Evolutionary conservation across 208 protist genomes (phyloP).

Genomic region (Wallacemonas sp.): DNA sequence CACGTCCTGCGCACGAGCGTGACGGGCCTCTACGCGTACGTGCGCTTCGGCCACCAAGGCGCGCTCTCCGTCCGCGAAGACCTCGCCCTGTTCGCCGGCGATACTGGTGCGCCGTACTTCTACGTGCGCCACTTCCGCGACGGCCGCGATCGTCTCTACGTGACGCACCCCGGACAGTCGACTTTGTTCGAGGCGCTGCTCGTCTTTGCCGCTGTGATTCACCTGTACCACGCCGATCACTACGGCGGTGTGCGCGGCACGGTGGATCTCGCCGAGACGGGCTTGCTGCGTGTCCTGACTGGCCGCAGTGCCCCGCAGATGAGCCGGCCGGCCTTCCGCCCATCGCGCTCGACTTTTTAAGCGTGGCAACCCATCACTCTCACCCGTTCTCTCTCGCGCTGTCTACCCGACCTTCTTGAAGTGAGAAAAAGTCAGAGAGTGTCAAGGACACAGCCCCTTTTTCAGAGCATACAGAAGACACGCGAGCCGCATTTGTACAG

Average conservation of each 20-base stretch:
- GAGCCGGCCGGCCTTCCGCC: neutral
- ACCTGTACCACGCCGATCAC: slow-evolving; percentile 52
- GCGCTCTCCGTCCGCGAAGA: slow-evolving; percentile 28
- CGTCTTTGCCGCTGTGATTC: slow-evolving; percentile 60
- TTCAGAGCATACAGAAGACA: too few species aligned
- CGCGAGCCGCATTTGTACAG: too few species aligned
- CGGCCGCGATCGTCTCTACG: slow-evolving; percentile 33
- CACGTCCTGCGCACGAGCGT: slow-evolving; percentile 73
- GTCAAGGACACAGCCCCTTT: too few species aligned
- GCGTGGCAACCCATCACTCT: neutral
- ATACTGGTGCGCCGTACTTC: slow-evolving; percentile 83
- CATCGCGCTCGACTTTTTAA: neutral
- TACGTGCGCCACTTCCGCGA: slow-evolving; percentile 61
- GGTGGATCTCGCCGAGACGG: slow-evolving; percentile 50
- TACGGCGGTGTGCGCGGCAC: slow-evolving; percentile 61
- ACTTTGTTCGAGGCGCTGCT: slow-evolving; percentile 81
- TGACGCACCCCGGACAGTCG: slow-evolving; percentile 48
- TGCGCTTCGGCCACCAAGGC: slow-evolving; percentile 63
- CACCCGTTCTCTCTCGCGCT: neutral
- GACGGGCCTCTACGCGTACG: slow-evolving; percentile 53
- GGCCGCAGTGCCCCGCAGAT: neutral
- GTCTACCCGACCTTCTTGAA: too few species aligned
- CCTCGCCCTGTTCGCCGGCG: slow-evolving; percentile 66
- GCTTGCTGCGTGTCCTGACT: slow-evolving; percentile 30
- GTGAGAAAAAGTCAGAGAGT: too few species aligned